A percentile compares a stretch with the other conserved stretches of the same genome.
Evolutionary conservation across 2,329 filamentous ascomycete genomes (phyloP).

Genomic region (Fusarium pseudoanthophilum): DNA sequence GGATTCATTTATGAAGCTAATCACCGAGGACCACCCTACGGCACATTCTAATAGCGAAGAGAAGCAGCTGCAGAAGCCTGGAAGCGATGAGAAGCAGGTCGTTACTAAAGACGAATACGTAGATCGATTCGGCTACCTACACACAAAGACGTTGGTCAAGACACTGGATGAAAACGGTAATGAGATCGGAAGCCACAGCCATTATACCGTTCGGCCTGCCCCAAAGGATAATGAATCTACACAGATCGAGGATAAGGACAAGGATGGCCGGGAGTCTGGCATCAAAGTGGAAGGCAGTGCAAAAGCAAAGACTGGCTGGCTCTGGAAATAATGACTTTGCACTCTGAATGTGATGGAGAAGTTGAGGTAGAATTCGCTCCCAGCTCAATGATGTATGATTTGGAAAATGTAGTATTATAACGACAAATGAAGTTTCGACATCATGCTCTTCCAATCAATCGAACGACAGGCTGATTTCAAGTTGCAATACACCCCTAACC

Average conservation of each 20-base stretch:
- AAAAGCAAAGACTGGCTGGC: conserved; percentile 52
- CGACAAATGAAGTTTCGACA: background rate
- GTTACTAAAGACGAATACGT: conserved; percentile 55
- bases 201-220: conserved; percentile 48
- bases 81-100: conserved; percentile 45
- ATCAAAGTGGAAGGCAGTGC: conserved; percentile 25
- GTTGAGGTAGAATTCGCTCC: background rate
- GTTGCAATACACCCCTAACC: background rate
- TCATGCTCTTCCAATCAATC: background rate
- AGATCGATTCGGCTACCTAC: conserved; percentile 56
- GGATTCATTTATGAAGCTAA: conserved; percentile 53
- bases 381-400: conserved; percentile 29
- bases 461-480: conserved; percentile 6
- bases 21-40: conserved; percentile 39
- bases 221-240: conserved; percentile 31
- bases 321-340: conserved; percentile 51
- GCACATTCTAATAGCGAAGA: conserved; percentile 6
- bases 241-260: conserved; percentile 24
- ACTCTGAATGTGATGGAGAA: background rate
- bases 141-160: conserved; percentile 54
- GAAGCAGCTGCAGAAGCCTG: conserved; percentile 14
- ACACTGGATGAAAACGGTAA: conserved; percentile 55
- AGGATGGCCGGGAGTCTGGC: conserved; percentile 15
- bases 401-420: conserved; percentile 15
- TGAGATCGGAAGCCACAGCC: conserved; percentile 53